Conservation (phyloP, 1,139 yeast species). For the Kodamaea sp. region DNA sequence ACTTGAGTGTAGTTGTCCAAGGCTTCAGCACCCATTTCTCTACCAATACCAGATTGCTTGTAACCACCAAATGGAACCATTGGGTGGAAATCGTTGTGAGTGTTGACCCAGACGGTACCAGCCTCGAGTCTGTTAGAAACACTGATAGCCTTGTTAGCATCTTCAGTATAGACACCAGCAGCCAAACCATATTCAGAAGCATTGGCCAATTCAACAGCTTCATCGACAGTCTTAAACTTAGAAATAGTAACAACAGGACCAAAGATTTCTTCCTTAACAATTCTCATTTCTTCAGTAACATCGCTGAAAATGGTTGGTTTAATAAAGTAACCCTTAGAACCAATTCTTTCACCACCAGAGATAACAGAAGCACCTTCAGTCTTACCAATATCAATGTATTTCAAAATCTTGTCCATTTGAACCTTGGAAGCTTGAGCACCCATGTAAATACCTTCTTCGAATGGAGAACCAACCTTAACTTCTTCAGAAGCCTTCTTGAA, state of each 20-base stretch:
- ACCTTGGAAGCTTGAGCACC: conserved; percentile 81
- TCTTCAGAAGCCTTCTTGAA: conserved; percentile 59
- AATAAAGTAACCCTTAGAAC: conserved; percentile 69
- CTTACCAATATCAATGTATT: conserved; percentile 70
- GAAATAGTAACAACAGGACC: conserved; percentile 80
- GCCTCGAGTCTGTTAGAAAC: conserved; percentile 69
- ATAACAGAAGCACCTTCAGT: conserved; percentile 70
- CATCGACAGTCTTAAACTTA: conserved; percentile 70
- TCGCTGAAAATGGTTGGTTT: conserved; percentile 78
- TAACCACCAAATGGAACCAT: conserved; percentile 85
- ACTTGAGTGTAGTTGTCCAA: conserved; percentile 78
- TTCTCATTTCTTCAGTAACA: conserved; percentile 61
- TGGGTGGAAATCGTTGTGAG: conserved; percentile 81
- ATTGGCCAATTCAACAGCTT: conserved; percentile 67
- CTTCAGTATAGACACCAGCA: conserved; percentile 76
- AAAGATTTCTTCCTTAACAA: conserved; percentile 79
- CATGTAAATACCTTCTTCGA: conserved; percentile 66
- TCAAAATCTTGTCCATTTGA: conserved; percentile 73
- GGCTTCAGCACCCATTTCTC: conserved; percentile 87
- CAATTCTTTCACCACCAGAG: conserved; percentile 73
- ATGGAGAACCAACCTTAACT: conserved; percentile 70
- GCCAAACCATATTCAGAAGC: conserved; percentile 78
- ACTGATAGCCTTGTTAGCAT: conserved; percentile 39
- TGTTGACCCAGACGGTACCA: conserved; percentile 83
- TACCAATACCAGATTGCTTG: conserved; percentile 85